Conservation (phyloP, 176 grass and related monocot genomes). For the Tillandsia fasciculata region DNA sequence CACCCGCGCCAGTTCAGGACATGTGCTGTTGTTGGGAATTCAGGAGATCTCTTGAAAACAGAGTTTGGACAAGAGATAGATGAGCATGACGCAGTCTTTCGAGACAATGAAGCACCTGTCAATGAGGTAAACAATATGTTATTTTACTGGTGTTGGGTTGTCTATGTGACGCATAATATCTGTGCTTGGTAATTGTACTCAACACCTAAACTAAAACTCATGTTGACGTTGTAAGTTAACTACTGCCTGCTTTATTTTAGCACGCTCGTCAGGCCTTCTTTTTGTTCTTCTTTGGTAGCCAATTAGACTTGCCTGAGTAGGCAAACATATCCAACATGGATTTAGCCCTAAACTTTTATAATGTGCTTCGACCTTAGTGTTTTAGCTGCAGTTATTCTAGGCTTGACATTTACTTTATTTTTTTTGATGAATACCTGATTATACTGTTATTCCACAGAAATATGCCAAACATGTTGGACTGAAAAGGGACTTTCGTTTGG, state of each 20-base stretch:
- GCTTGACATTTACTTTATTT: not conserved
- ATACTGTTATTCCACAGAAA: slow-evolving; percentile 46
- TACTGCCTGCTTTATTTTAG: not conserved
- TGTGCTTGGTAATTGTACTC: too few relatives aligned
- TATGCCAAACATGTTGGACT: slow-evolving; percentile 93
- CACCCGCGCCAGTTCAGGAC: slow-evolving; percentile 77
- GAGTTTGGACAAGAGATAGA: slow-evolving; percentile 97
- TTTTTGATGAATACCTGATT: not conserved
- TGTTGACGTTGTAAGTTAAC: not conserved
- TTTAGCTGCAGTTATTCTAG: not conserved
- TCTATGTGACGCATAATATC: not conserved
- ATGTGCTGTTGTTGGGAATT: slow-evolving; percentile 96
- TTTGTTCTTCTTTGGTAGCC: not conserved
- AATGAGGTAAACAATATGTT: slow-evolving; percentile 44
- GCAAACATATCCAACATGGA: not conserved
- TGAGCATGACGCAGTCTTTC: slow-evolving; percentile 87
- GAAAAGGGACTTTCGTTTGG: slow-evolving; percentile 90
- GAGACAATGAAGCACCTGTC: slow-evolving; percentile 98
- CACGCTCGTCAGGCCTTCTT: not conserved
- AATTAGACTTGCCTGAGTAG: not conserved
- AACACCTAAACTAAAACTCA: not conserved
- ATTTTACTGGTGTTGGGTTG: not conserved
- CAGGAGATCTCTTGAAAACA: slow-evolving; percentile 90
- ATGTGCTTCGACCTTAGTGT: not conserved
- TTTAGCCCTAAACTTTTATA: not conserved